Conservation (phyloP, 169 alveolate species). For the Plasmodium vinckei region DNA sequence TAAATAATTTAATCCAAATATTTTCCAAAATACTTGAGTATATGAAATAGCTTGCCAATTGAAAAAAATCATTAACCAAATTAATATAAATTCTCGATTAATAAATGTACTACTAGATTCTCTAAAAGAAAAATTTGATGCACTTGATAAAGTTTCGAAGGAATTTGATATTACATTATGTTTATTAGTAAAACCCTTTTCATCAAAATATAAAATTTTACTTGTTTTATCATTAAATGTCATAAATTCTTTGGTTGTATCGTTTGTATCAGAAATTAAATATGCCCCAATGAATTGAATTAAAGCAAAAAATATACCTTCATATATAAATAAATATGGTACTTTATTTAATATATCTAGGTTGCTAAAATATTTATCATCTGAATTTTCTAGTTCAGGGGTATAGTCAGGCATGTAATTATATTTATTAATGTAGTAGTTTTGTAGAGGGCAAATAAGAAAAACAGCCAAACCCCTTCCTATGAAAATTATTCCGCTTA, state of each 20-base stretch:
- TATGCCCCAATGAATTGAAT: conserved; percentile 65
- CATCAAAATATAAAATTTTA: conserved; percentile 28
- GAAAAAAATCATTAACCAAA: conserved; percentile 66
- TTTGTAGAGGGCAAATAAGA: conserved; percentile 49
- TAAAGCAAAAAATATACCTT: conserved; percentile 58
- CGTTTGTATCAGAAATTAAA: conserved; percentile 39
- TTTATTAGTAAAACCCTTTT: conserved; percentile 30
- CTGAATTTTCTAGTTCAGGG: conserved; percentile 52
- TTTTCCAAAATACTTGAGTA: conserved; percentile 65
- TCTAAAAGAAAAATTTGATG: conserved; percentile 43
- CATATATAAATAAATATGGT: conserved; percentile 66
- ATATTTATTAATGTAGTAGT: conserved; percentile 45
- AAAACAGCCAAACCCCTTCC: conserved; percentile 67
- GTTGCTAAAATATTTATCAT: conserved; percentile 57
- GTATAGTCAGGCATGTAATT: conserved; percentile 69
- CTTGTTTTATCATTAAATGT: conserved; percentile 36
- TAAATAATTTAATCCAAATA: conserved; percentile 58
- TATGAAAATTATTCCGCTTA: conserved; percentile 62
- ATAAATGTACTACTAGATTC: conserved; percentile 52
- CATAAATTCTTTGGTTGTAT: conserved; percentile 39
- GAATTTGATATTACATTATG: conserved; percentile 35
- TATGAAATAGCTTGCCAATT: conserved; percentile 77
- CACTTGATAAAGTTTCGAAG: conserved; percentile 27
- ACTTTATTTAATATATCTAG: conserved; percentile 53
- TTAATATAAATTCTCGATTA: conserved; percentile 63